Conservation (phyloP, 1,139 yeast genomes). For the Candida neerlandica region DNA sequence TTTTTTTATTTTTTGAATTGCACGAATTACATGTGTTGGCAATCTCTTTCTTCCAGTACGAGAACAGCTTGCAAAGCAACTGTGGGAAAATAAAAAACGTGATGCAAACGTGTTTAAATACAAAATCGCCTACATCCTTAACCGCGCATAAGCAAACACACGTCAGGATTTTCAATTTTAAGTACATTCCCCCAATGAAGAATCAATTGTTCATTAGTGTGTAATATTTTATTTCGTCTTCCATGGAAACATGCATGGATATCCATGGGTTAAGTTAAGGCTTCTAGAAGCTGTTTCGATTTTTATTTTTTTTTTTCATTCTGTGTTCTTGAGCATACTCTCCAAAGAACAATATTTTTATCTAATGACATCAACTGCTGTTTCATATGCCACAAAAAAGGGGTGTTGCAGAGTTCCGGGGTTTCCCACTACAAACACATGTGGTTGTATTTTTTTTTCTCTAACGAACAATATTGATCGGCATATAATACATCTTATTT, state of each 20-base stretch:
- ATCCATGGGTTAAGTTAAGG: neutral
- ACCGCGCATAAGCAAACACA: neutral
- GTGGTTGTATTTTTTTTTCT: neutral
- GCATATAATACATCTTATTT: neutral
- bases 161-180: neutral
- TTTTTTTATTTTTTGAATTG: neutral
- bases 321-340: neutral
- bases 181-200: neutral
- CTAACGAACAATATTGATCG: neutral
- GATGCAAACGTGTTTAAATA: neutral
- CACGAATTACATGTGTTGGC: neutral
- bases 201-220: neutral
- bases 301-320: neutral
- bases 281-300: neutral
- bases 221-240: neutral
- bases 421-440: neutral
- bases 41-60: neutral
- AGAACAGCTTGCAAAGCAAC: neutral
- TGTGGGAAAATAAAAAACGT: neutral
- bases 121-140: neutral
- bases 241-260: neutral
- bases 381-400: neutral
- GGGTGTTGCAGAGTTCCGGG: too few relatives aligned
- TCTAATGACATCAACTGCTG: neutral
- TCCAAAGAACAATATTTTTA: neutral